Percentiles rank a stretch among this genome's conserved stretches.
These are phyloP conservation scores for Rhodotorula sp. DNA, from an alignment of 1,284 basidiomycete genomes.

Conservation along the genomic window DNA sequence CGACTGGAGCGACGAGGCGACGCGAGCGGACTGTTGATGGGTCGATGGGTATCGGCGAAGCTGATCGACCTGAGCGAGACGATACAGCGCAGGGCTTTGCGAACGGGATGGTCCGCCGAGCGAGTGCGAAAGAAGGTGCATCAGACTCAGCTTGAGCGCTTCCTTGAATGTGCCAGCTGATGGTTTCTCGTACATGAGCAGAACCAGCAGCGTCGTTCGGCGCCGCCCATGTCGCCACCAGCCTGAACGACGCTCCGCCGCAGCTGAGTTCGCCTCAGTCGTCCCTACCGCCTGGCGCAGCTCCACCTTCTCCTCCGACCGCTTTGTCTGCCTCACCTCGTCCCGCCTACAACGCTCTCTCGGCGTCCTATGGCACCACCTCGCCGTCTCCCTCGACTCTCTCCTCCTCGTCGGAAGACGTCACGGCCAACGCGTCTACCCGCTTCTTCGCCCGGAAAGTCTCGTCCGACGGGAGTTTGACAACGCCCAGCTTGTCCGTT, in stretches of 20 bases:
- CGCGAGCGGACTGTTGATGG: neutral
- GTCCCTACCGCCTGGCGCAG: neutral
- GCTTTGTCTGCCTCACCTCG: neutral
- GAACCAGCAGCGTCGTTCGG: too few species aligned
- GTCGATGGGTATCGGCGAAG: too few species aligned
- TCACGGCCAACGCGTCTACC: neutral
- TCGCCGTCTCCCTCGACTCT: neutral
- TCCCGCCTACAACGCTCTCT: slow-evolving; percentile 3
- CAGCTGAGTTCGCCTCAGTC: neutral
- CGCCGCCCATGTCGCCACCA: neutral
- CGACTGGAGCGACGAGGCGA: too few species aligned
- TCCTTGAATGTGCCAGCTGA: too few species aligned
- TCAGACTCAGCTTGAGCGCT: too few species aligned
- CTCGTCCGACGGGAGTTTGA: neutral
- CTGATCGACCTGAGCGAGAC: too few species aligned
- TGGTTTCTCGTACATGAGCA: neutral
- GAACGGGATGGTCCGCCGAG: too few species aligned
- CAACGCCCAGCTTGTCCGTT: neutral
- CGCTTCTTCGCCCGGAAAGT: neutral
- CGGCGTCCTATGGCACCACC: slow-evolving; percentile 9
- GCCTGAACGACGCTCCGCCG: neutral
- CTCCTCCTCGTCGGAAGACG: neutral
- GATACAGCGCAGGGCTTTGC: too few species aligned
- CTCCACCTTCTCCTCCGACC: neutral
- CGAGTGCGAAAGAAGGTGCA: too few species aligned